phyloP scores from a whole-genome alignment of 768 basidiomycete genomes.

The Phallus indusiatus region DNA sequence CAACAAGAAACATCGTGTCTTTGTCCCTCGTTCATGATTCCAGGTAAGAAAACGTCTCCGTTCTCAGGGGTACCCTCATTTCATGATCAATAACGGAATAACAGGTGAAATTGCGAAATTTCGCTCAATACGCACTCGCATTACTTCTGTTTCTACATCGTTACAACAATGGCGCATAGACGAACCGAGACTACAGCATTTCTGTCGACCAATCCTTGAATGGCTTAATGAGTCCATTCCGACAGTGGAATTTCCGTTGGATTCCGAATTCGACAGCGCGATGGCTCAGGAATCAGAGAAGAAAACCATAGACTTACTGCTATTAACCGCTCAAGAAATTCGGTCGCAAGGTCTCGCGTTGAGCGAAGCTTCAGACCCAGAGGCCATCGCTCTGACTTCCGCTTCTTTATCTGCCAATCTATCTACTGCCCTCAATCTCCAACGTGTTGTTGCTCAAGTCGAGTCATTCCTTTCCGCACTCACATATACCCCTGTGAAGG shows the following conservation, averaged over 20 bases:
- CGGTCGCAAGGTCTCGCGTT: slow-evolving; percentile 28
- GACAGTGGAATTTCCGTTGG: background rate
- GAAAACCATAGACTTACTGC: slow-evolving; percentile 50
- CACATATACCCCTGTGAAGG: background rate
- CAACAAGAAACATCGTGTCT: background rate
- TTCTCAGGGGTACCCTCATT: background rate
- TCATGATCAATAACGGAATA: background rate
- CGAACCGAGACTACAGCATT: slow-evolving; percentile 20
- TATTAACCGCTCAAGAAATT: slow-evolving; percentile 58
- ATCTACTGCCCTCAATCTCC: slow-evolving; percentile 21
- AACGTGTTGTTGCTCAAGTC: slow-evolving; percentile 32
- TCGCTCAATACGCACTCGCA: background rate
- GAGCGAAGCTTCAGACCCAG: slow-evolving; percentile 13
- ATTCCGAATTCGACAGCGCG: background rate
- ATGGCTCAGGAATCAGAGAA: slow-evolving; percentile 16
- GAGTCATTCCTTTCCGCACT: slow-evolving; percentile 15
- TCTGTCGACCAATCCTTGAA: slow-evolving; percentile 23
- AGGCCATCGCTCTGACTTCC: slow-evolving; percentile 43
- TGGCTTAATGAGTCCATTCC: slow-evolving; percentile 19
- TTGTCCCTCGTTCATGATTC: background rate
- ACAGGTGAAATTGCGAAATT: background rate
- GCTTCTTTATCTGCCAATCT: slow-evolving; percentile 31
- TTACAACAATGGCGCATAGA: slow-evolving; percentile 9
- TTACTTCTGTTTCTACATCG: background rate
- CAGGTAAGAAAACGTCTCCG: slow-evolving; percentile 1